Percentiles rank a stretch among this genome's conserved stretches.
These are phyloP conservation scores for Dictyostelium capitatum DNA, from an alignment of 78 protist genomes.

Conservation along the genomic window DNA sequence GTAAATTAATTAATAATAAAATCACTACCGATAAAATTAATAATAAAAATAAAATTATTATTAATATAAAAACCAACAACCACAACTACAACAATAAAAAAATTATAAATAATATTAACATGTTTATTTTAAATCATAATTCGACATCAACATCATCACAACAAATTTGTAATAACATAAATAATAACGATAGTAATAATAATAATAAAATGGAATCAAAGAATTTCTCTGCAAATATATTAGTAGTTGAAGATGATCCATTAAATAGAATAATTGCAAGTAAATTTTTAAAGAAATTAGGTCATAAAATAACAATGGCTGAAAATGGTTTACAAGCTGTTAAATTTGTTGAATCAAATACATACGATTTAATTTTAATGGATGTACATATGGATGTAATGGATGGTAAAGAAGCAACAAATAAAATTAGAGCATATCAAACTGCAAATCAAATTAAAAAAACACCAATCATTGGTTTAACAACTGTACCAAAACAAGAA, in stretches of 20 bases:
- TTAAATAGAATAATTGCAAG: constrained; percentile 41
- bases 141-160: too few relatives aligned
- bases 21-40: too few relatives aligned
- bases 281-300: constrained; percentile 32
- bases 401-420: constrained; percentile 53
- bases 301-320: constrained; percentile 40
- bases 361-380: constrained; percentile 56
- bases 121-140: too few relatives aligned
- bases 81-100: too few relatives aligned
- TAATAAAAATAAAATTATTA: too few relatives aligned
- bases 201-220: neutral
- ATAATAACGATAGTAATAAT: neutral
- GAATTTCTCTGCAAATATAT: constrained; percentile 27
- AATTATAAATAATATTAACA: too few relatives aligned
- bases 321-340: constrained; percentile 61
- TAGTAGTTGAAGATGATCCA: constrained; percentile 68
- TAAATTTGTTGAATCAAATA: neutral
- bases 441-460: neutral
- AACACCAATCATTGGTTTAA: constrained; percentile 54
- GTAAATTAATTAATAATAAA: too few relatives aligned
- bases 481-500: constrained; percentile 20
- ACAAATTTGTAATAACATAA: too few relatives aligned
- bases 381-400: constrained; percentile 68
- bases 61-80: too few relatives aligned
- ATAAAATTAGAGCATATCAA: constrained; percentile 53